These are phyloP conservation scores for Fagus sylvatica DNA, from an alignment of 306 rosid species.

Conservation along the genomic window DNA sequence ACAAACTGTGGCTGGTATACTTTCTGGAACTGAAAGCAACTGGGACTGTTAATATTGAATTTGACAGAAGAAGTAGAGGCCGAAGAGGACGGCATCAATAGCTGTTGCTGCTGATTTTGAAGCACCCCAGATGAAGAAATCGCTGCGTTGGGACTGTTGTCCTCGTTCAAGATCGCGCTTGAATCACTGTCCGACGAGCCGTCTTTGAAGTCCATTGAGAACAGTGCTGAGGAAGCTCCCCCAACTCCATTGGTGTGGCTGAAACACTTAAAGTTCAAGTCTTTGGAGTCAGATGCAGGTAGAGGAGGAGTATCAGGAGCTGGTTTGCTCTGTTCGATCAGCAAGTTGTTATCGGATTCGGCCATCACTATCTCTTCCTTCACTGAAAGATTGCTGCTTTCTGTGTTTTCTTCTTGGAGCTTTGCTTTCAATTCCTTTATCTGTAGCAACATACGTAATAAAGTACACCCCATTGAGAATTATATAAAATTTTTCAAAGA, in stretches of 20 bases:
- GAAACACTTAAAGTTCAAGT: constrained; percentile 43
- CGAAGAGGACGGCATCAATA: constrained; percentile 36
- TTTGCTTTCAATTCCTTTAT: constrained; percentile 75
- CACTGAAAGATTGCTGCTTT: constrained; percentile 60
- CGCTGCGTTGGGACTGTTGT: constrained; percentile 53
- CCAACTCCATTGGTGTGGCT: constrained; percentile 23
- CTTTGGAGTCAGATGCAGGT: constrained; percentile 46
- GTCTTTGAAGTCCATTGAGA: constrained; percentile 61
- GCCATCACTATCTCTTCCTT: constrained; percentile 53
- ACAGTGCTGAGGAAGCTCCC: constrained; percentile 29
- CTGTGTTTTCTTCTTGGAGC: constrained; percentile 48
- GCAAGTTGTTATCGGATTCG: constrained; percentile 34
- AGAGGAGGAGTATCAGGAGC: constrained; percentile 30
- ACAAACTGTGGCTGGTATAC: constrained; percentile 58
- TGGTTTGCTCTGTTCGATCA: constrained; percentile 23
- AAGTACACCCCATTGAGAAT: not conserved
- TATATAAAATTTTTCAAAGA: too few relatives aligned
- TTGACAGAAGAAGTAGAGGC: constrained; percentile 35
- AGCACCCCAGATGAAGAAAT: constrained; percentile 52
- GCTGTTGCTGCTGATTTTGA: constrained; percentile 30
- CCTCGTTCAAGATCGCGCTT: constrained; percentile 86
- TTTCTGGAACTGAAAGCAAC: constrained; percentile 66
- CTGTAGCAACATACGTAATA: constrained; percentile 33
- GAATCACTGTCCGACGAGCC: constrained; percentile 94
- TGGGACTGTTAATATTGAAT: constrained; percentile 15